Percentiles rank a stretch among this genome's conserved stretches.
Conservation (phyloP, 345 rosid genomes). For the Chamaenerion angustifolium region DNA sequence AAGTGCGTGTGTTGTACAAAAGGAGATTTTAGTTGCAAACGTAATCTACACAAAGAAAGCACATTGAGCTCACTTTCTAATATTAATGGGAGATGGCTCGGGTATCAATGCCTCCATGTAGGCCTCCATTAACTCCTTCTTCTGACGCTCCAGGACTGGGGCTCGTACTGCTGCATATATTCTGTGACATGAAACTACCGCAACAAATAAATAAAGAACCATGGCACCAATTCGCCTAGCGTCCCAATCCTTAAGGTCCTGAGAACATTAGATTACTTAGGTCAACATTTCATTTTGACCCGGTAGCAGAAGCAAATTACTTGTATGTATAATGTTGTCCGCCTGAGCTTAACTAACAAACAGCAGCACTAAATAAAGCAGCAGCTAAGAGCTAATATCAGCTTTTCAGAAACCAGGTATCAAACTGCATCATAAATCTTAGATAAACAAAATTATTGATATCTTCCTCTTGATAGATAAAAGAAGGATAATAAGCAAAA, state of each 20-base stretch:
- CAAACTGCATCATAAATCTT: too few species aligned
- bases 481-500: neutral
- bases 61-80: conserved; percentile 39
- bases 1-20: neutral
- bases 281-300: conserved; percentile 1
- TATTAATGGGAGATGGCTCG: conserved; percentile 69
- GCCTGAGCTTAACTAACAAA: neutral
- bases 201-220: conserved; percentile 43
- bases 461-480: neutral
- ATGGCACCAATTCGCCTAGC: conserved; percentile 42
- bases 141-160: conserved; percentile 43
- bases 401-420: too few species aligned
- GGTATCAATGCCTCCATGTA: conserved; percentile 95
- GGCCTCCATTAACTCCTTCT: conserved; percentile 66
- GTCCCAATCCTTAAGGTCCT: conserved; percentile 77
- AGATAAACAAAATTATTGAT: too few species aligned
- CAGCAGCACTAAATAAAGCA: neutral
- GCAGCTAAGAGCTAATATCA: neutral
- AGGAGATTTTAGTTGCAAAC: conserved; percentile 2
- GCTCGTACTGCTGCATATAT: conserved; percentile 53
- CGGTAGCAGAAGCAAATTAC: neutral
- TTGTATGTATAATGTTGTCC: neutral
- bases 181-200: conserved; percentile 48
- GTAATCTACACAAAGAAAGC: neutral
- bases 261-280: conserved; percentile 15